Evolutionary conservation across 1,139 yeast genomes (phyloP).

Genomic region (Blastobotrys illinoisensis): DNA sequence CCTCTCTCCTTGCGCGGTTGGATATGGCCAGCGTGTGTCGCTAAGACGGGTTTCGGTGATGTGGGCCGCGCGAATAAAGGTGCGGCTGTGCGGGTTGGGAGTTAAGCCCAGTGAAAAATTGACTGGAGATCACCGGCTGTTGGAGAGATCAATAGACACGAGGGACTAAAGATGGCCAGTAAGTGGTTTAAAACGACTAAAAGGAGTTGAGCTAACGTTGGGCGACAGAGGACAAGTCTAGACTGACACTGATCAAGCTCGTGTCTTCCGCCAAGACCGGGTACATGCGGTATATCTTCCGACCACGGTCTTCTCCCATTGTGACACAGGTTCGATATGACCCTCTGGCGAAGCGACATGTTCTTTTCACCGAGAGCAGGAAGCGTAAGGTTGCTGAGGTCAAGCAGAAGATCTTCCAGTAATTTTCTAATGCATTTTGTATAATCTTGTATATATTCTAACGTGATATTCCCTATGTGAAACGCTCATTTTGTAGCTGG

Average conservation of each 20-base stretch:
- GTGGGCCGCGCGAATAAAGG: not conserved
- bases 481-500: not conserved
- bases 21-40: not conserved
- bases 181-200: slow-evolving; percentile 6
- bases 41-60: not conserved
- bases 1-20: not conserved
- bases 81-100: not conserved
- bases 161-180: slow-evolving; percentile 15
- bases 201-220: slow-evolving; percentile 2
- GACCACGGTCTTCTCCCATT: slow-evolving; percentile 75
- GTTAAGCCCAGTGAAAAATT: not conserved
- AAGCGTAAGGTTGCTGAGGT: slow-evolving; percentile 73
- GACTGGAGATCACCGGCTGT: not conserved
- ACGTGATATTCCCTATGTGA: not conserved
- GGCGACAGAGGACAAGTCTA: slow-evolving; percentile 21
- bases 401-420: slow-evolving; percentile 31
- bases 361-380: slow-evolving; percentile 79
- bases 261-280: slow-evolving; percentile 87
- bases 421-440: slow-evolving; percentile 1
- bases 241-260: slow-evolving; percentile 52
- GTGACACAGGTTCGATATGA: slow-evolving; percentile 86
- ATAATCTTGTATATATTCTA: slow-evolving; percentile 1
- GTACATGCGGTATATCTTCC: slow-evolving; percentile 67
- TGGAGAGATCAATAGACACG: not conserved
- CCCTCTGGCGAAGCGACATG: slow-evolving; percentile 75